Evolutionary conservation across 129 eudicot genomes (phyloP), one percentile per base, ranked within the genome.

Genomic region (Tagetes patula): DNA sequence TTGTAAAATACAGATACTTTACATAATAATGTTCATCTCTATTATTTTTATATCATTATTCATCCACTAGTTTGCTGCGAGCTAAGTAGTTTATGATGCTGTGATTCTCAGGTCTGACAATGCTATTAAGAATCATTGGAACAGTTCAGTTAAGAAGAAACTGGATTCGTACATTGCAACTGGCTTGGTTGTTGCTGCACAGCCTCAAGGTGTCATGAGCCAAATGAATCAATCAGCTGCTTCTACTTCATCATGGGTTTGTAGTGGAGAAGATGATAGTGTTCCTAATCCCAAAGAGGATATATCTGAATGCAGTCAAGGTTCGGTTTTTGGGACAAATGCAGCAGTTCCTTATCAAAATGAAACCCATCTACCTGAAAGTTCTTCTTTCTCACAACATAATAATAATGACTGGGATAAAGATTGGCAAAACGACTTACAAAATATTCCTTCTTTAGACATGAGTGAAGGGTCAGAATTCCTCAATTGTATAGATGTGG

Each of bases 231-330:
- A 86, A 64, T 78, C 91, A 53, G 65, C 84, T 45, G 77, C 87
- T 40, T 78, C 77, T 37, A 72, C 77, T 27, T 60, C 81, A 8
- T 80, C 89, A 58, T 81, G 82, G 75, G 72, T 79, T 14, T 90
- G 79, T 72, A 86, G 91, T 76, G 97, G 82, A 79, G 96, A 88
- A 74, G 95, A 83, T 73, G 66, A 61, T 48, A 83, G 79, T 77
- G 77, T 72, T 69, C 82, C 67, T 53, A 83, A 68, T 83, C 84
- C 81, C 64, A 10, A 67, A 33, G 98, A 90, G 69, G 93, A 90
- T 59, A 81, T 82, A 66, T 90, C 97, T 7, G 93, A 94, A 75
- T 94, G 91, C 81, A 90, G 93, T 76, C 98, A 93, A 71, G 83
- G 84, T 75, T 87, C 96, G n/a, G 64, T 69, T 63, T 79, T 47